Percentiles rank a stretch among this genome's conserved stretches.
phyloP scores from a whole-genome alignment of 164 flowering plant genomes.

The Tetracentron sinense region DNA sequence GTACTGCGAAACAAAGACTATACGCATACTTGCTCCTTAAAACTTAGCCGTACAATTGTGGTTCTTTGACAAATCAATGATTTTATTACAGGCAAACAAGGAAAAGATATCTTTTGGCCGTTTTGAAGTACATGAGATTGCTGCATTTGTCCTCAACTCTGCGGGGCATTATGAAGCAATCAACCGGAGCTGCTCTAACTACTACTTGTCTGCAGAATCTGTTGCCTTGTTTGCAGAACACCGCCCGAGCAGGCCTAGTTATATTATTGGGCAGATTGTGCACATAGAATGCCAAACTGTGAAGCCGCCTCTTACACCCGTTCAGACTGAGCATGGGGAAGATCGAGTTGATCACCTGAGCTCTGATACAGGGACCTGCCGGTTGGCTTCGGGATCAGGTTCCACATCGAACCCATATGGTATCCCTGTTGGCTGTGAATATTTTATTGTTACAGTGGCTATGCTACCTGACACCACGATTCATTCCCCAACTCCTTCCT shows the following conservation, averaged over 20 bases:
- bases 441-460: slow-evolving; percentile 85
- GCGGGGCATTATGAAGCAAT: slow-evolving; percentile 84
- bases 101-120: slow-evolving; percentile 89
- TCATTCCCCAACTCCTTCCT: slow-evolving; percentile 77
- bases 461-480: slow-evolving; percentile 82
- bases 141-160: slow-evolving; percentile 81
- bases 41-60: not conserved
- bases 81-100: slow-evolving; percentile 69
- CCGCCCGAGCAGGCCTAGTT: slow-evolving; percentile 59
- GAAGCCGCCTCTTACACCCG: slow-evolving; percentile 29
- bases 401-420: slow-evolving; percentile 54
- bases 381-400: slow-evolving; percentile 35
- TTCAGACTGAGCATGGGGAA: slow-evolving; percentile 27
- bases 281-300: slow-evolving; percentile 79
- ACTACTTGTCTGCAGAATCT: slow-evolving; percentile 85
- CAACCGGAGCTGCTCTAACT: slow-evolving; percentile 70
- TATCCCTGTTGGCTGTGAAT: slow-evolving; percentile 85
- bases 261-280: slow-evolving; percentile 91
- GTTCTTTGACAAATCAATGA: not conserved
- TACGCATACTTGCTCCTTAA: not conserved
- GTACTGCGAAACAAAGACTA: not conserved
- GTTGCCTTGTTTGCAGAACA: slow-evolving; percentile 82
- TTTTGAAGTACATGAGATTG: slow-evolving; percentile 84
- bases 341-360: slow-evolving; percentile 39
- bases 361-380: slow-evolving; percentile 39